These are phyloP conservation scores for Scenedesmus sp. DNA, from an alignment of 163 green algal genomes.

Conservation along the genomic window DNA sequence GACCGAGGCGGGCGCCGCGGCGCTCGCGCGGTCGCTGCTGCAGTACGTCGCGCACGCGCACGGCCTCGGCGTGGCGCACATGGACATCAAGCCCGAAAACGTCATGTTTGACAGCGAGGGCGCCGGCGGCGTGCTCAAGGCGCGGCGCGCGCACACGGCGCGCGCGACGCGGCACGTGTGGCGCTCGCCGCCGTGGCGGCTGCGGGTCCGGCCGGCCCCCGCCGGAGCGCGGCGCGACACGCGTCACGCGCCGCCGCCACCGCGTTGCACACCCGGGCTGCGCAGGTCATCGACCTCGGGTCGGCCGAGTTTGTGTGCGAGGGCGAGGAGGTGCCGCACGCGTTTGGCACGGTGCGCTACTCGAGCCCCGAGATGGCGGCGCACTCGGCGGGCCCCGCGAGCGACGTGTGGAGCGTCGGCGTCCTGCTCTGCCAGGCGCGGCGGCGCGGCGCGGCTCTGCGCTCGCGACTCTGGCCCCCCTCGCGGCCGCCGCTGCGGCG, in stretches of 20 bases:
- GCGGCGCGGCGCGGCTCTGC: too few species aligned
- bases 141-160: too few species aligned
- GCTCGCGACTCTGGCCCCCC: too few species aligned
- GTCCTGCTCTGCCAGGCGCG: conserved; percentile 63
- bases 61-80: conserved; percentile 56
- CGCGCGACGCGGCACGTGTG: too few species aligned
- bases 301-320: conserved; percentile 54
- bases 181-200: too few species aligned
- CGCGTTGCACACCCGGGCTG: too few species aligned
- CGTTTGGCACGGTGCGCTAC: conserved; percentile 71
- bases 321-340: conserved; percentile 52
- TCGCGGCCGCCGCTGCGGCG: too few species aligned
- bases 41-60: conserved; percentile 67
- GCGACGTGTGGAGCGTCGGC: conserved; percentile 69
- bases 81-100: conserved; percentile 73
- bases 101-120: conserved; percentile 70
- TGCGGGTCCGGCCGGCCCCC: too few species aligned
- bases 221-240: too few species aligned
- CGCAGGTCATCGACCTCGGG: conserved; percentile 64
- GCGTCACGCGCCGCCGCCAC: too few species aligned
- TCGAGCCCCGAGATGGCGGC: conserved; percentile 70
- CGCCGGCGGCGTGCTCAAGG: conserved; percentile 59
- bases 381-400: conserved; percentile 64
- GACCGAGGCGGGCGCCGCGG: conserved; percentile 60
- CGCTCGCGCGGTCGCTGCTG: conserved; percentile 58